Evolutionary conservation across 441 rosid genomes (phyloP).

Genomic region (Cnidoscolus chayamansa): DNA sequence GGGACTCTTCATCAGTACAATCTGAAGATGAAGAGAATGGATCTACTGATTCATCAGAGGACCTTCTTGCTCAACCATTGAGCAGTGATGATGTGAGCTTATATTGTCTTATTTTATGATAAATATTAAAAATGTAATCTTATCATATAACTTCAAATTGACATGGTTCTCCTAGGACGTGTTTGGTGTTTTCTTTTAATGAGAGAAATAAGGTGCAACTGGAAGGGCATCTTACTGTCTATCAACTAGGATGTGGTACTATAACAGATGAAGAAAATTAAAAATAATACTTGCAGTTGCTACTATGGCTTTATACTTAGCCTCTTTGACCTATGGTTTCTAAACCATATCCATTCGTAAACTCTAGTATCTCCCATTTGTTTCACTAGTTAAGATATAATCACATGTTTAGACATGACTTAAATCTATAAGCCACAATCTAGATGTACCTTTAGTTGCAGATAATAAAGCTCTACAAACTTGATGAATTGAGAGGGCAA

Average conservation of each 20-base stretch:
- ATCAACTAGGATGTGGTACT: neutral
- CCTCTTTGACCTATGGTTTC: too few species aligned
- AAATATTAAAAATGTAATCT: neutral
- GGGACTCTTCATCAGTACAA: constrained; percentile 40
- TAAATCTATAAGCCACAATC: too few species aligned
- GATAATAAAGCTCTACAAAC: too few species aligned
- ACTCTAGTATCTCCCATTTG: too few species aligned
- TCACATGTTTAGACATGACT: too few species aligned
- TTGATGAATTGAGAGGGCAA: too few species aligned
- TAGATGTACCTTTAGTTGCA: too few species aligned
- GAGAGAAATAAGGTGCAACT: neutral
- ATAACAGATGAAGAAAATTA: neutral
- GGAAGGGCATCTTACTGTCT: neutral
- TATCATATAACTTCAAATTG: neutral
- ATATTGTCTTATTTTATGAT: neutral
- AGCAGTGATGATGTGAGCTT: constrained; percentile 54
- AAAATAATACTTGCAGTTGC: too few species aligned
- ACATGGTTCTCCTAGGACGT: neutral
- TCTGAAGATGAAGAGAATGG: constrained; percentile 37
- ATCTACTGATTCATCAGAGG: constrained; percentile 38
- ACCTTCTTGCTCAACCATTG: constrained; percentile 45
- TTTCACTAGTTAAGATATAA: too few species aligned
- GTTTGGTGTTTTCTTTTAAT: neutral
- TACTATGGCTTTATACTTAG: too few species aligned
- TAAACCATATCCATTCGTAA: too few species aligned